These are phyloP conservation scores for Dactylellina leptospora DNA, from an alignment of 2,329 filamentous ascomycete species.

Conservation along the genomic window DNA sequence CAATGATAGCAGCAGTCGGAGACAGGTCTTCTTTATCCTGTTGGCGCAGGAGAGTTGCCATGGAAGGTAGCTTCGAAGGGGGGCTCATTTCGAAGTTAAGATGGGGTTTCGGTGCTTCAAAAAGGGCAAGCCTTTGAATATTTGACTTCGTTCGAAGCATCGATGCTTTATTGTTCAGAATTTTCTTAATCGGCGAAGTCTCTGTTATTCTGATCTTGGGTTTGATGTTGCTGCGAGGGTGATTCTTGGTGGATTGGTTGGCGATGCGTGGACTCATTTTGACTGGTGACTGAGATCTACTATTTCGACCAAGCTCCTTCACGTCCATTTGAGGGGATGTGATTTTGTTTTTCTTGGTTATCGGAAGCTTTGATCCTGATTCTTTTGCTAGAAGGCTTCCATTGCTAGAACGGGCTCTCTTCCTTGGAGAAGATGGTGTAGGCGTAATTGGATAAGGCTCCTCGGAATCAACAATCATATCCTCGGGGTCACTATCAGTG, in stretches of 20 bases:
- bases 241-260: neutral
- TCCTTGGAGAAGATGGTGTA: neutral
- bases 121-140: slow-evolving; percentile 14
- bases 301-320: neutral
- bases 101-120: slow-evolving; percentile 12
- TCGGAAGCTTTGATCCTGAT: neutral
- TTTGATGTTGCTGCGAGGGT: neutral
- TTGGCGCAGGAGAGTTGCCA: neutral
- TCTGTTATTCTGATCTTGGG: neutral
- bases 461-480: neutral
- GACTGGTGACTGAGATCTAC: neutral
- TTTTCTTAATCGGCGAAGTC: slow-evolving; percentile 21
- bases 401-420: neutral
- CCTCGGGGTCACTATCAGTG: slow-evolving; percentile 23
- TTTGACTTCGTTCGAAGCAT: slow-evolving; percentile 37
- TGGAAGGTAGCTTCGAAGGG: neutral
- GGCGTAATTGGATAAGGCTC: neutral
- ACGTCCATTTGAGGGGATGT: neutral
- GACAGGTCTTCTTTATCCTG: neutral
- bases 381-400: neutral
- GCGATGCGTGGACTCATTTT: neutral
- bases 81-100: slow-evolving; percentile 26
- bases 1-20: slow-evolving; percentile 4
- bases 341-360: neutral
- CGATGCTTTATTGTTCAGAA: slow-evolving; percentile 31